phyloP scores from a whole-genome alignment of 2,329 filamentous ascomycete genomes.

The Calonectria crousiana region DNA sequence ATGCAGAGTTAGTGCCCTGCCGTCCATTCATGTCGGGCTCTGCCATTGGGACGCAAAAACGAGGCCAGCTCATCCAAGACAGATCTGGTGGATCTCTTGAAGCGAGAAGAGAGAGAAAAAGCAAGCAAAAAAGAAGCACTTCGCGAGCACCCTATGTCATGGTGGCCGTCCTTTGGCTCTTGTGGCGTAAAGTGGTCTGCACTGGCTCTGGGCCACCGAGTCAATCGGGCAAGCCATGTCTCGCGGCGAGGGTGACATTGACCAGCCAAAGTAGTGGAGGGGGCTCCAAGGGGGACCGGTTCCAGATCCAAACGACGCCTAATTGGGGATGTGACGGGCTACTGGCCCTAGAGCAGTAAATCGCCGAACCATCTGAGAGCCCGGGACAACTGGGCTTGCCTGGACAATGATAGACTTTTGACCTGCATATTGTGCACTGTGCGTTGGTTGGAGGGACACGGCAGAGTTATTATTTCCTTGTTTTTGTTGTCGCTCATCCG shows the following conservation, averaged over 20 bases:
- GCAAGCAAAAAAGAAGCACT: conserved; percentile 27
- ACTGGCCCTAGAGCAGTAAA: conserved; percentile 19
- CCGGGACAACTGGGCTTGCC: background rate
- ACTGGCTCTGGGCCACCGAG: conserved; percentile 31
- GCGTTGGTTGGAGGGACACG: background rate
- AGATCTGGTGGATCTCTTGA: conserved; percentile 38
- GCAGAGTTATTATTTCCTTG: conserved; percentile 5
- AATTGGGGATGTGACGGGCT: conserved; percentile 30
- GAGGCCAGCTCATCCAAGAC: conserved; percentile 32
- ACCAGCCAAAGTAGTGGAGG: conserved; percentile 13
- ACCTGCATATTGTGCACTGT: conserved; percentile 9
- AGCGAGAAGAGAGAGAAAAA: conserved; percentile 23
- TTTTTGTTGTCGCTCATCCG: background rate
- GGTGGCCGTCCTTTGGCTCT: conserved; percentile 10
- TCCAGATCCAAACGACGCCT: conserved; percentile 14
- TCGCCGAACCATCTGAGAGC: conserved; percentile 34
- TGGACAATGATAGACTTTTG: conserved; percentile 17
- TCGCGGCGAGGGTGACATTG: conserved; percentile 18
- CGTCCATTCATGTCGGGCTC: conserved; percentile 24
- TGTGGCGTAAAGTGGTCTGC: conserved; percentile 34
- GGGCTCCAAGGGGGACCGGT: background rate
- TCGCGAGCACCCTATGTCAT: background rate
- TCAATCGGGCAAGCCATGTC: conserved; percentile 42
- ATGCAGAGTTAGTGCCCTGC: conserved; percentile 3
- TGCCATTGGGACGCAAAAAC: conserved; percentile 21